Evolutionary conservation across 2,329 filamentous ascomycete species (phyloP), one percentile per base, ranked within the genome.

Genomic region (Bertia moriformis): DNA sequence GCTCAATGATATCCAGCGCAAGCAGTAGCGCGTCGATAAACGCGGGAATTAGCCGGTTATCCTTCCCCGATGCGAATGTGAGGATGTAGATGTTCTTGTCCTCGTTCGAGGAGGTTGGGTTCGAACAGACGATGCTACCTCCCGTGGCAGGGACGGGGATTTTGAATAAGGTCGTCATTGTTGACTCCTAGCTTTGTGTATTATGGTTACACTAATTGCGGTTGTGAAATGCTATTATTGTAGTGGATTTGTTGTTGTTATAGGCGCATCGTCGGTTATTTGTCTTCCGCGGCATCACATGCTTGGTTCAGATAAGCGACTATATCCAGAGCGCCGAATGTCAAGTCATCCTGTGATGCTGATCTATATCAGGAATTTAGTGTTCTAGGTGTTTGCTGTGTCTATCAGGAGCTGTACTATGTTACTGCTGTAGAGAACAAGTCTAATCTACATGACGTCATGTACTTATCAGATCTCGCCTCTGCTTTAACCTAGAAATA

Each of bases 1-100:
- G 70, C 56, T 87, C 79, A 50, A 91, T 61, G 17, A 84, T 74
- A 59, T 91, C 83, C 44, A 91, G 73, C 3, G 83, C 79, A 10
- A 77, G 62, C 20, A 83, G 62, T 27, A 89, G 58, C 12, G 83
- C 68, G 42, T 70, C 62, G 60, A 78, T 80, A 50, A 87, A 81
- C 29, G 67, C 60, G 1, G 76, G 74, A 1, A 76, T 79, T 36
- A 89, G 68, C 27, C 84, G 73, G 60, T 89, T 91, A 60, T 91
- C 84, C 1, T 78, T 75, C 1, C 79, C 74, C 7, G 77, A 79
- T 41, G 62, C 63, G 56, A 84, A 82, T 18, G 79, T 81, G 19
- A 89, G 66, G 18, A 89, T 65, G 58, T 91, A 91, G 51, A 85
- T 67, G 29, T 60, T 54, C 27, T 43, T 42, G 10, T 35, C 15